These are phyloP conservation scores for Hypoxylon sp. DNA, from an alignment of 2,329 filamentous ascomycete genomes.

Conservation along the genomic window DNA sequence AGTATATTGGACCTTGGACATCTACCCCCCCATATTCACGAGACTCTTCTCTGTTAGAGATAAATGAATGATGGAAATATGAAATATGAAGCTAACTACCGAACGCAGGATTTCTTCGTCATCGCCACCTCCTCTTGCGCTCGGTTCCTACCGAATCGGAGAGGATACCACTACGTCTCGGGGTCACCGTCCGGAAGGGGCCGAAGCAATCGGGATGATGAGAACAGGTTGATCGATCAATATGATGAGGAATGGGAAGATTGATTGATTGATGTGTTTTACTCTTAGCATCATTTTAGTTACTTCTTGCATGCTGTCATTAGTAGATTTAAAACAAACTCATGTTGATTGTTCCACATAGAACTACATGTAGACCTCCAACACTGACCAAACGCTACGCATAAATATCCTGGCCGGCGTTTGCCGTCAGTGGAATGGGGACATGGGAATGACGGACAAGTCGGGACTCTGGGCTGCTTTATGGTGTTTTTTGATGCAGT, in stretches of 20 bases:
- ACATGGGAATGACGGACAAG: constrained; percentile 11
- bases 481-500: constrained; percentile 21
- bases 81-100: constrained; percentile 33
- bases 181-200: constrained; percentile 64
- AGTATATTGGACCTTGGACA: constrained; percentile 53
- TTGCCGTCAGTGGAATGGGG: constrained; percentile 10
- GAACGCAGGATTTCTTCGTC: constrained; percentile 73
- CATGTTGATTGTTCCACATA: constrained; percentile 24
- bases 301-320: constrained; percentile 37
- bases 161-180: constrained; percentile 78
- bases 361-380: constrained; percentile 19
- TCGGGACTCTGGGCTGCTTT: constrained; percentile 24
- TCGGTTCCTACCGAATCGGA: constrained; percentile 73
- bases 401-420: constrained; percentile 19
- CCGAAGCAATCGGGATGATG: constrained; percentile 76
- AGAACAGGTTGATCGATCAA: constrained; percentile 95
- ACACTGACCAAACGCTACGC: constrained; percentile 8
- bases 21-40: constrained; percentile 42
- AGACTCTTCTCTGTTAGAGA: constrained; percentile 42
- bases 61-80: constrained; percentile 39
- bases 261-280: constrained; percentile 53
- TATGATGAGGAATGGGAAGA: constrained; percentile 98
- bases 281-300: constrained; percentile 13
- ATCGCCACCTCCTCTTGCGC: constrained; percentile 79
- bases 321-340: constrained; percentile 30